Conservation (phyloP, 2,329 filamentous ascomycete genomes). For the Teratosphaeria nubilosa region DNA sequence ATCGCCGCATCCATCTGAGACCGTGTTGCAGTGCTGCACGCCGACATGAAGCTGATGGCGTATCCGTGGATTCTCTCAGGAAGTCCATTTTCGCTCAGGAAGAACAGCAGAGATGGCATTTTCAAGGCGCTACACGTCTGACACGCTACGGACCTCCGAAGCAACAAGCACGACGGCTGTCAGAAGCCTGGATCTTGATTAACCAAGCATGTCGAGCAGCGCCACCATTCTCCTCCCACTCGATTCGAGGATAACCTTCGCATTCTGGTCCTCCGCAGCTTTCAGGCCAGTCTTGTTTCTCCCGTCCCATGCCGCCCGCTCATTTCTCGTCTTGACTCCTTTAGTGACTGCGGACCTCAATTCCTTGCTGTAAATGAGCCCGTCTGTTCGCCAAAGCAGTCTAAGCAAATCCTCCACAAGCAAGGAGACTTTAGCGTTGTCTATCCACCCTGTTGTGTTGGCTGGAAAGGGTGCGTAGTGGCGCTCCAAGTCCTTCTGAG, state of each 20-base stretch:
- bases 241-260: slow-evolving; percentile 23
- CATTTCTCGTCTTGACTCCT: slow-evolving; percentile 44
- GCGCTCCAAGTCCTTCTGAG: slow-evolving; percentile 40
- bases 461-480: slow-evolving; percentile 60
- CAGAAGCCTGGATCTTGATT: background rate
- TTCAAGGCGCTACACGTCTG: background rate
- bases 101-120: background rate
- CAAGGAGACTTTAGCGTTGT: slow-evolving; percentile 65
- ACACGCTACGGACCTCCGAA: background rate
- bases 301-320: slow-evolving; percentile 35
- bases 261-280: slow-evolving; percentile 27
- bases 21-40: background rate
- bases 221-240: slow-evolving; percentile 23
- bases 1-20: background rate
- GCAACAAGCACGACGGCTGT: background rate
- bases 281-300: slow-evolving; percentile 33
- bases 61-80: background rate
- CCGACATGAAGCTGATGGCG: background rate
- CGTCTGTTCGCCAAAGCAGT: slow-evolving; percentile 32
- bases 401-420: slow-evolving; percentile 56
- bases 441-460: slow-evolving; percentile 48
- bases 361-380: slow-evolving; percentile 12
- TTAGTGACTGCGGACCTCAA: slow-evolving; percentile 34
- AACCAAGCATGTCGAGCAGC: slow-evolving; percentile 3
- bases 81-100: background rate